Conservation (phyloP, 1,284 basidiomycete genomes). For the Sanghuangporus weigelae region DNA sequence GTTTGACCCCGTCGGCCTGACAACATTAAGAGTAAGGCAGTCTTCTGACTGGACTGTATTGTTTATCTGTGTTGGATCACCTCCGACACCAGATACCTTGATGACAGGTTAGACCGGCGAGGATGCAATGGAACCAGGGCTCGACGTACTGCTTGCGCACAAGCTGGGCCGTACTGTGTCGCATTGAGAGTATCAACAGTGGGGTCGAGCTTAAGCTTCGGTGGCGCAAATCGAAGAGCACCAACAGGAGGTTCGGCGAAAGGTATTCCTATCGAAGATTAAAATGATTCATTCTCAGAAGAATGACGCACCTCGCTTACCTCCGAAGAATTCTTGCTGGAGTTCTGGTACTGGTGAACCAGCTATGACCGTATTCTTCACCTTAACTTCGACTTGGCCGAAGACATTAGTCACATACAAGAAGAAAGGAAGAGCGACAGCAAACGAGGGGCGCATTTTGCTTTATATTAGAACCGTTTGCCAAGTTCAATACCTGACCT, state of each 20-base stretch:
- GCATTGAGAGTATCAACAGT: slow-evolving; percentile 39
- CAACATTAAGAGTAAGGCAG: slow-evolving; percentile 43
- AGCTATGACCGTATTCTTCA: not conserved
- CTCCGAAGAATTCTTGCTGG: slow-evolving; percentile 9
- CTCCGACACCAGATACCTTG: not conserved
- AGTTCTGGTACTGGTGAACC: not conserved
- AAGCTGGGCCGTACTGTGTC: slow-evolving; percentile 48
- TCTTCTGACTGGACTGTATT: slow-evolving; percentile 32
- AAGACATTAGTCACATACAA: not conserved
- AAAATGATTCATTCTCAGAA: not conserved
- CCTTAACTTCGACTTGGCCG: not conserved
- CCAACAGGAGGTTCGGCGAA: slow-evolving; percentile 54
- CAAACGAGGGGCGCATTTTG: not conserved
- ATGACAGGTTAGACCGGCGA: too few species aligned
- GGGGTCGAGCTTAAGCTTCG: slow-evolving; percentile 39
- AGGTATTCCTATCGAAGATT: slow-evolving; percentile 38
- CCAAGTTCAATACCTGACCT: not conserved
- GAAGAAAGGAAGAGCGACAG: not conserved
- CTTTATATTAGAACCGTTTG: not conserved
- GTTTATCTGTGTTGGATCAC: not conserved
- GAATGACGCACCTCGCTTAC: not conserved
- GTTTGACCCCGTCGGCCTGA: slow-evolving; percentile 33
- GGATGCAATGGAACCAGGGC: not conserved
- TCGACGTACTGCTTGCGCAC: slow-evolving; percentile 37
- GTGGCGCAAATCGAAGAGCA: slow-evolving; percentile 47